Percentiles rank a stretch among this genome's conserved stretches.
Conservation (phyloP, 1,284 basidiomycete genomes). For the Schizophyllum commune region DNA sequence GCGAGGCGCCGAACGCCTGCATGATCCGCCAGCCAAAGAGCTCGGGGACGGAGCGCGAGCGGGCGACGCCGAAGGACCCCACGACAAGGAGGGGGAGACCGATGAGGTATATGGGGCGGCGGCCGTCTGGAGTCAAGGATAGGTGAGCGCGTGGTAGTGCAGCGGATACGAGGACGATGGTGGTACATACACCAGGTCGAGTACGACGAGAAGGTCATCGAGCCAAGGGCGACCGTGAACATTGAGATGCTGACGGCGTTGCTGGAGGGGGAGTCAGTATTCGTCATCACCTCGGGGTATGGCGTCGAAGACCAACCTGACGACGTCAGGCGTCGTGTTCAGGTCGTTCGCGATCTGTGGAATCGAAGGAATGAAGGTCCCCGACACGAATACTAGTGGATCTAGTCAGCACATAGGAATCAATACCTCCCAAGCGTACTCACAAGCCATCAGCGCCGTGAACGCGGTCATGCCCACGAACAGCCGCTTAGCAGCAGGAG, state of each 20-base stretch:
- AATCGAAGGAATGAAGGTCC: conserved; percentile 64
- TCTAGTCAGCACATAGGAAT: background rate
- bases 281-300: background rate
- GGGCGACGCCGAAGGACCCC: conserved; percentile 55
- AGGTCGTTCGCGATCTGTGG: conserved; percentile 59
- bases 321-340: conserved; percentile 40
- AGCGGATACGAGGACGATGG: background rate
- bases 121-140: conserved; percentile 47
- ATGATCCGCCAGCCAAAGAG: conserved; percentile 57
- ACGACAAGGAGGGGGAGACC: conserved; percentile 54
- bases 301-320: conserved; percentile 37
- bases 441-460: conserved; percentile 41
- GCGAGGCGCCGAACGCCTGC: conserved; percentile 53
- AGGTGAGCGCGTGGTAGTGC: background rate
- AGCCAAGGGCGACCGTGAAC: conserved; percentile 31
- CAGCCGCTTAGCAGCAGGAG: conserved; percentile 30
- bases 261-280: conserved; percentile 10
- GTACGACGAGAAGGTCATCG: conserved; percentile 46
- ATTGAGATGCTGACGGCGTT: conserved; percentile 37
- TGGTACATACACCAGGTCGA: conserved; percentile 39
- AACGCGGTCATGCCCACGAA: conserved; percentile 41
- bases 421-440: background rate
- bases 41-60: conserved; percentile 34
- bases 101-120: conserved; percentile 52
- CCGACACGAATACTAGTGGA: conserved; percentile 48